Evolutionary conservation across 2,329 filamentous ascomycete species (phyloP).

Genomic region (Apiospora kogelbergensis): DNA sequence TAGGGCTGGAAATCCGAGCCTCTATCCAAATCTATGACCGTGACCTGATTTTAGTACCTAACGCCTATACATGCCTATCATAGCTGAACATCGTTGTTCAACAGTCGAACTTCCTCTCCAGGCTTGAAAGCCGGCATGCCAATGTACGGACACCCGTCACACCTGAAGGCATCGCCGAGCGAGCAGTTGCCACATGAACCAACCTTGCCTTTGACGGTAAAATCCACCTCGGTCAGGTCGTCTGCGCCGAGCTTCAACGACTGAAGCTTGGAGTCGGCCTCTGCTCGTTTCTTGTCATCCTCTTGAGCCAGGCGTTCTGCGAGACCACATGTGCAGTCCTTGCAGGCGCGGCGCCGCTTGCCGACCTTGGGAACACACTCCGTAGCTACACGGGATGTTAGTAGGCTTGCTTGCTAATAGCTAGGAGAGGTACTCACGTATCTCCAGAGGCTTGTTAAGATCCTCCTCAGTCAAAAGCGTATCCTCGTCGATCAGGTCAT

Average conservation of each 20-base stretch:
- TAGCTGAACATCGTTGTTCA: slow-evolving; percentile 85
- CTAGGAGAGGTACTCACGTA: slow-evolving; percentile 62
- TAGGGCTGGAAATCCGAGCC: background rate
- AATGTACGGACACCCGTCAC: slow-evolving; percentile 54
- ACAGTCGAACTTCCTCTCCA: slow-evolving; percentile 85
- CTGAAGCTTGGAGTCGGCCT: slow-evolving; percentile 62
- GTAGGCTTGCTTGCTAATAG: slow-evolving; percentile 9
- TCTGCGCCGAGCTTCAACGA: slow-evolving; percentile 70
- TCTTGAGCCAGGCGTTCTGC: slow-evolving; percentile 84
- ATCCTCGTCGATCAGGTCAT: slow-evolving; percentile 91
- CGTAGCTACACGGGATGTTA: slow-evolving; percentile 53
- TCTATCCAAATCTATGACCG: slow-evolving; percentile 7
- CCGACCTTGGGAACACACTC: slow-evolving; percentile 86
- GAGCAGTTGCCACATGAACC: slow-evolving; percentile 94
- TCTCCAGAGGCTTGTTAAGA: slow-evolving; percentile 71
- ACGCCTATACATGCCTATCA: slow-evolving; percentile 36
- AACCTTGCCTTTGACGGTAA: slow-evolving; percentile 95
- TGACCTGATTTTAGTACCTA: slow-evolving; percentile 5
- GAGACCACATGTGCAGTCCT: slow-evolving; percentile 95
- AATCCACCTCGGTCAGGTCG: slow-evolving; percentile 89
- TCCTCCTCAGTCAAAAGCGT: slow-evolving; percentile 84
- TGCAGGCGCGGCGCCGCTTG: slow-evolving; percentile 90
- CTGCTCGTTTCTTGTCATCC: slow-evolving; percentile 66
- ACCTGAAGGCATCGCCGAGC: slow-evolving; percentile 85
- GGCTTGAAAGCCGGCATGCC: slow-evolving; percentile 88